Percentiles rank a stretch among this genome's conserved stretches.
Conservation (phyloP, 257 asterid species). For the Dorcoceras hygrometricum region DNA sequence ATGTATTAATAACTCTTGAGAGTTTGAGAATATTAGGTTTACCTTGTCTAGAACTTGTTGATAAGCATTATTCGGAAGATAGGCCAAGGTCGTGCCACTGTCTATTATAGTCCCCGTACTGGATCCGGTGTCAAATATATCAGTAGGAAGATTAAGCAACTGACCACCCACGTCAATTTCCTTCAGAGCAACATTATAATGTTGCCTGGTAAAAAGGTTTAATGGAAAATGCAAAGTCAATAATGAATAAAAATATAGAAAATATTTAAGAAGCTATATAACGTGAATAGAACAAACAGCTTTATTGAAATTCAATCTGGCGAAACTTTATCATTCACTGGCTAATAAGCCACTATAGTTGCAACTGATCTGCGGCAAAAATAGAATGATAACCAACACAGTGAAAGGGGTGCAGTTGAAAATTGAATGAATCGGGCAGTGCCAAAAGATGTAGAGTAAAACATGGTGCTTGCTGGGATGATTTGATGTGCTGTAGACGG, state of each 20-base stretch:
- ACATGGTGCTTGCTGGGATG: neutral
- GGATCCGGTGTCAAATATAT: constrained; percentile 37
- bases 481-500: neutral
- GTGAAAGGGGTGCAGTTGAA: too few relatives aligned
- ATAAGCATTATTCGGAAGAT: constrained; percentile 73
- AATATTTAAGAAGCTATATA: neutral
- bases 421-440: neutral
- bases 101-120: constrained; percentile 70
- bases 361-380: too few relatives aligned
- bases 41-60: constrained; percentile 50
- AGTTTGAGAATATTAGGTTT: constrained; percentile 16
- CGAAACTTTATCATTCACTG: too few relatives aligned
- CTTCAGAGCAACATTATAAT: constrained; percentile 66
- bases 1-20: neutral
- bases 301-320: too few relatives aligned
- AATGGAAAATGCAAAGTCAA: constrained; percentile 1
- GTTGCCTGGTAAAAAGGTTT: constrained; percentile 46
- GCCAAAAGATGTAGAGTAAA: neutral
- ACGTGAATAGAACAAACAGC: too few relatives aligned
- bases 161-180: constrained; percentile 80
- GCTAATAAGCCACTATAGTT: too few relatives aligned
- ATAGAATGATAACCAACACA: neutral
- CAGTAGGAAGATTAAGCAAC: constrained; percentile 54
- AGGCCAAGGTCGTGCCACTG: constrained; percentile 94
- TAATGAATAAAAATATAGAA: neutral